These are phyloP conservation scores for Ogataea haglerorum DNA, from an alignment of 805 yeast species.

Conservation along the genomic window DNA sequence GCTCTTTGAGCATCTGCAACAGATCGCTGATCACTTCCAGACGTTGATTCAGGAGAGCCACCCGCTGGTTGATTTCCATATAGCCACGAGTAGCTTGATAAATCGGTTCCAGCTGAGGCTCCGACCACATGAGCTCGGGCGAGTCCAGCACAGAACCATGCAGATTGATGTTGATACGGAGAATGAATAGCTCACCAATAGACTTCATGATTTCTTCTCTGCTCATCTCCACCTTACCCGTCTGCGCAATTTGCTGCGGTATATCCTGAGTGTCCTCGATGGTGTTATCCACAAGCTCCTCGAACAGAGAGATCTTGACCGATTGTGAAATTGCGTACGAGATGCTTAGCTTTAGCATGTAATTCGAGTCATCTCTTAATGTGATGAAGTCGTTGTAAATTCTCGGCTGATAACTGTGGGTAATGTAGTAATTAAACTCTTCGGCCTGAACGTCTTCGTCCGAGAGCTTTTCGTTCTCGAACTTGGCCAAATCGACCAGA, in stretches of 20 bases:
- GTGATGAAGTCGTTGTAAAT: conserved; percentile 95
- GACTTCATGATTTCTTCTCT: conserved; percentile 95
- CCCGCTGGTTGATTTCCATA: conserved; percentile 91
- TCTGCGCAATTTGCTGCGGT: conserved; percentile 91
- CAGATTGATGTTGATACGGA: conserved; percentile 75
- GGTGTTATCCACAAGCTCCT: conserved; percentile 93
- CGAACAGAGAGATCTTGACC: conserved; percentile 91
- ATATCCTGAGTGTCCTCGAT: conserved; percentile 96
- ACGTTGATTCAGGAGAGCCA: conserved; percentile 83
- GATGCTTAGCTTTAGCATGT: conserved; percentile 87
- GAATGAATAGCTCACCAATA: conserved; percentile 90
- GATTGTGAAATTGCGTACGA: conserved; percentile 96
- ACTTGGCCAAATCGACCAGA: conserved; percentile 78
- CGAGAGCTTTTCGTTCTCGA: conserved; percentile 88
- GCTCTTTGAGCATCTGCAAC: conserved; percentile 94
- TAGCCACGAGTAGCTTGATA: conserved; percentile 97
- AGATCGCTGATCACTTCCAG: conserved; percentile 91
- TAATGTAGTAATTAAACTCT: conserved; percentile 92
- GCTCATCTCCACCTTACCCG: conserved; percentile 93
- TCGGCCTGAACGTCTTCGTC: conserved; percentile 91
- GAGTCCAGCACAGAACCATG: conserved; percentile 91
- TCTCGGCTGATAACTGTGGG: conserved; percentile 92
- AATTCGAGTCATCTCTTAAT: conserved; percentile 81
- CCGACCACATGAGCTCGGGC: conserved; percentile 99
- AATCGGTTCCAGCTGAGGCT: conserved; percentile 95